These are phyloP conservation scores for Cyclostephanos invisitatus DNA, from an alignment of 108 stramenopile genomes.

Conservation along the genomic window DNA sequence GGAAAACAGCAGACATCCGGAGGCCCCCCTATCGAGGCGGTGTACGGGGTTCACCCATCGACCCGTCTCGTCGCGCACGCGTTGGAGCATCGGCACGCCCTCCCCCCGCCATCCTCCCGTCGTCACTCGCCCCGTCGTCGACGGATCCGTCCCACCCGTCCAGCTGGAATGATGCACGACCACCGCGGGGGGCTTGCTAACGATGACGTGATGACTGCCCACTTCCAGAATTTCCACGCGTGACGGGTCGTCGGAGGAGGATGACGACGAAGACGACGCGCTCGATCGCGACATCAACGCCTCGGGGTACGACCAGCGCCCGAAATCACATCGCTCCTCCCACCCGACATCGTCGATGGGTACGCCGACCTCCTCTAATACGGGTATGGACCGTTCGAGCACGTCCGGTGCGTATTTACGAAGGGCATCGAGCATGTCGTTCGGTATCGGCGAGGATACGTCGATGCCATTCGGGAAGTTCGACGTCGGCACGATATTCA, in stretches of 20 bases:
- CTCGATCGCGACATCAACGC: constrained; percentile 7
- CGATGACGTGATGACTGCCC: constrained; percentile 44
- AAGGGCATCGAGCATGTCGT: constrained; percentile 74
- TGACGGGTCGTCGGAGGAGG: too few relatives aligned
- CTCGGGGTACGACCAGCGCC: constrained; percentile 37
- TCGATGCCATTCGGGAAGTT: constrained; percentile 64
- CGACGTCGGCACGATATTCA: constrained; percentile 56
- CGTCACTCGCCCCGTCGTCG: background rate
- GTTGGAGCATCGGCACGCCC: constrained; percentile 49
- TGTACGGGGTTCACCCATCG: constrained; percentile 54
- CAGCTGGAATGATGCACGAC: constrained; percentile 44
- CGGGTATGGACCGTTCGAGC: constrained; percentile 49
- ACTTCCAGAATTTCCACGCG: constrained; percentile 31
- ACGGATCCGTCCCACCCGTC: constrained; percentile 17
- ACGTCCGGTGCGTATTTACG: constrained; percentile 67
- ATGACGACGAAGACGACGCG: background rate
- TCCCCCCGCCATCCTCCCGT: constrained; percentile 27
- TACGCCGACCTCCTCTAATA: constrained; percentile 70
- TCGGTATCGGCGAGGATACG: constrained; percentile 56
- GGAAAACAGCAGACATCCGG: constrained; percentile 50
- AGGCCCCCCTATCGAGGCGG: constrained; percentile 55
- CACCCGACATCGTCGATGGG: constrained; percentile 21
- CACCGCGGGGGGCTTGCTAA: constrained; percentile 37
- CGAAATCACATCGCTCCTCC: constrained; percentile 40
- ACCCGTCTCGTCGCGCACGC: constrained; percentile 42